phyloP scores from a whole-genome alignment of 345 rosid species.

The Hibiscus trionum region DNA sequence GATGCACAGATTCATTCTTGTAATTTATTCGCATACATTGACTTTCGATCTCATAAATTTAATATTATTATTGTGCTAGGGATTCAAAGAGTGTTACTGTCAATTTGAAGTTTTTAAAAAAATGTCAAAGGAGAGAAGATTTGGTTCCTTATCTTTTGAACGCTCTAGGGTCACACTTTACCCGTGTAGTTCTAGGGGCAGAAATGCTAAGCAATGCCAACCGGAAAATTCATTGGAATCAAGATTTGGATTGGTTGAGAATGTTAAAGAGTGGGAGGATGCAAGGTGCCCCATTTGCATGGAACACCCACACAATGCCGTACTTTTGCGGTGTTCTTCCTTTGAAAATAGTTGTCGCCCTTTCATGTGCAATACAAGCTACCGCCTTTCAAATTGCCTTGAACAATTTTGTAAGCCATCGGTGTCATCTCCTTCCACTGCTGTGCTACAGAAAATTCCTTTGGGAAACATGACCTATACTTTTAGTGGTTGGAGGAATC shows the following conservation, averaged over 20 bases:
- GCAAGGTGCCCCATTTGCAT: constrained; percentile 59
- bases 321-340: constrained; percentile 55
- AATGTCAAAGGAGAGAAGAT: constrained; percentile 42
- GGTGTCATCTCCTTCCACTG: constrained; percentile 17
- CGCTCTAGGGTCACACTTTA: constrained; percentile 39
- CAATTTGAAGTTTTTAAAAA: constrained; percentile 15
- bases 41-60: too few relatives aligned
- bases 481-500: neutral
- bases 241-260: constrained; percentile 16
- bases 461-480: neutral
- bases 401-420: neutral
- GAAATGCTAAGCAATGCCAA: constrained; percentile 21
- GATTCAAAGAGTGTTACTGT: constrained; percentile 2
- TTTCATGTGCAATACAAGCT: constrained; percentile 60
- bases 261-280: constrained; percentile 54
- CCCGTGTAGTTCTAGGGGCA: constrained; percentile 28
- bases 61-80: constrained; percentile 2
- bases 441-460: constrained; percentile 18
- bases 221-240: constrained; percentile 8
- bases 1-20: too few relatives aligned
- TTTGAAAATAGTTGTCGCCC: constrained; percentile 52
- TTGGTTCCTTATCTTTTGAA: constrained; percentile 19
- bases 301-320: constrained; percentile 76
- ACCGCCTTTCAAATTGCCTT: too few relatives aligned
- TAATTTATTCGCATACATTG: too few relatives aligned